Percentiles rank a stretch among this genome's conserved stretches.
Conservation (phyloP, 176 grass and related monocot species). For the Rhipidocladum racemiflorum region DNA sequence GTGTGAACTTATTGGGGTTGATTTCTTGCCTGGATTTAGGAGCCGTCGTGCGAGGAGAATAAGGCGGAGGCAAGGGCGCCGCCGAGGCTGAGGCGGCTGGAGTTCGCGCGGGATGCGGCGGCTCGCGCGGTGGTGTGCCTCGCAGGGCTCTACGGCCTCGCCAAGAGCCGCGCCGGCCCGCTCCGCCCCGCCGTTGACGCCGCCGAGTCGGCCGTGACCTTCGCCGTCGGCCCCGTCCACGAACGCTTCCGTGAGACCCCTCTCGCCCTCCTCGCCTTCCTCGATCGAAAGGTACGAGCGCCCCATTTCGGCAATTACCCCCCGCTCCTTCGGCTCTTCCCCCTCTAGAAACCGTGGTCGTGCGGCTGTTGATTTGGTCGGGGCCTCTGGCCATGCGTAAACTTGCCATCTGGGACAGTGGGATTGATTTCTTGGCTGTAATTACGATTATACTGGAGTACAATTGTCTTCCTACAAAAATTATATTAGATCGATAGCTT, state of each 20-base stretch:
- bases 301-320: not conserved
- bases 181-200: constrained; percentile 38
- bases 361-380: not conserved
- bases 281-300: constrained; percentile 42
- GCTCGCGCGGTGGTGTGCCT: constrained; percentile 30
- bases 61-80: not conserved
- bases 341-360: not conserved
- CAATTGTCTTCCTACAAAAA: not conserved
- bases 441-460: not conserved
- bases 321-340: not conserved
- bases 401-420: not conserved
- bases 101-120: constrained; percentile 25
- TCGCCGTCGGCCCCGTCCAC: constrained; percentile 20
- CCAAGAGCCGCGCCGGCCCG: constrained; percentile 43
- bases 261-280: constrained; percentile 41
- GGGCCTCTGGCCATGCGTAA: not conserved
- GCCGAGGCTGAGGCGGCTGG: constrained; percentile 42
- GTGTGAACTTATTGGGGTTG: not conserved
- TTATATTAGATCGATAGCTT: not conserved
- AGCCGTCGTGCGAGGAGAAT: not conserved
- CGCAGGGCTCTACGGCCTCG: constrained; percentile 38
- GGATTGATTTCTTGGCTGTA: not conserved
- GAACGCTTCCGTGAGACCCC: constrained; percentile 20
- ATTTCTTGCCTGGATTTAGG: not conserved
- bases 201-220: constrained; percentile 35